A percentile compares a stretch with the other conserved stretches of the same genome.
Conservation (phyloP, 345 rosid species). For the Populus alba region DNA sequence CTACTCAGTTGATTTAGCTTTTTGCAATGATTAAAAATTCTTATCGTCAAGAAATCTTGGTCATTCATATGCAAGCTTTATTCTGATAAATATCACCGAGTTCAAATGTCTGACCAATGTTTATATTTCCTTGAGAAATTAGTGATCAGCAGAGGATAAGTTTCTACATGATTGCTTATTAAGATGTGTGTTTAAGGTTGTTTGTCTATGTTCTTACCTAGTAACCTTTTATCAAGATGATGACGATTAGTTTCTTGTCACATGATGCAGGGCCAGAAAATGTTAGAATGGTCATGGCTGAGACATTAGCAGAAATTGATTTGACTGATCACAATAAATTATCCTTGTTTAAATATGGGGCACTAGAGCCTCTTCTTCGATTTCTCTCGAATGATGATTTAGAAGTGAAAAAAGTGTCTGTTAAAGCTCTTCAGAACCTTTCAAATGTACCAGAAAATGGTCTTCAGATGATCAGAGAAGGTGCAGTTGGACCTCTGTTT, state of each 20-base stretch:
- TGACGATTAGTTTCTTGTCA: background rate
- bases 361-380: constrained; percentile 24
- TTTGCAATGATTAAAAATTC: background rate
- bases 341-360: constrained; percentile 25
- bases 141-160: background rate
- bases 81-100: background rate
- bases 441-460: constrained; percentile 27
- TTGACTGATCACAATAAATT: constrained; percentile 25
- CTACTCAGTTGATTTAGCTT: background rate
- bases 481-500: constrained; percentile 25
- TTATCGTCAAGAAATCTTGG: background rate
- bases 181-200: background rate
- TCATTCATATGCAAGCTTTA: background rate
- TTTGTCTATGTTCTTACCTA: background rate
- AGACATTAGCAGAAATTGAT: constrained; percentile 26
- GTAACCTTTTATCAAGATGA: background rate
- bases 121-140: background rate
- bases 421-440: constrained; percentile 25
- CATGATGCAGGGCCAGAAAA: constrained; percentile 21
- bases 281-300: constrained; percentile 17
- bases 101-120: background rate
- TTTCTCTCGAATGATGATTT: constrained; percentile 20
- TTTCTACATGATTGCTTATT: background rate
- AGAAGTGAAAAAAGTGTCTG: constrained; percentile 23
- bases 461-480: constrained; percentile 25